These are phyloP conservation scores for Micractinium sp. DNA, from an alignment of 139 green algal genomes.

Conservation along the genomic window DNA sequence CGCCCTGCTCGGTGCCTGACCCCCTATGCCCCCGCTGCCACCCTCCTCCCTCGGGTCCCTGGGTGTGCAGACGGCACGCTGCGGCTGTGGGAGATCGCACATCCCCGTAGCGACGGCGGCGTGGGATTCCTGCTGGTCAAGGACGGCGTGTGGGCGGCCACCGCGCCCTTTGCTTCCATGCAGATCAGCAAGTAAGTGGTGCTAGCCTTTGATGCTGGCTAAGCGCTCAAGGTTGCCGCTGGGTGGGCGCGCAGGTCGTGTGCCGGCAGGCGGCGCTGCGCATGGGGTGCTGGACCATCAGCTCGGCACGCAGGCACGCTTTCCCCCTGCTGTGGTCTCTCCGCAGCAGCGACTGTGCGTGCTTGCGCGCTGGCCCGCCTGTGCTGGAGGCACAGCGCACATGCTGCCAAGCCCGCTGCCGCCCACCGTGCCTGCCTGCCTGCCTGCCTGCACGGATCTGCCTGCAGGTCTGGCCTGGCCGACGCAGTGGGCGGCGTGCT, in stretches of 20 bases:
- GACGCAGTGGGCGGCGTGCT: not conserved
- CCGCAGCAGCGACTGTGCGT: too few species aligned
- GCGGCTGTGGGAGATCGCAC: constrained; percentile 39
- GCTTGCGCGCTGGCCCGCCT: too few species aligned
- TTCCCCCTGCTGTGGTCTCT: too few species aligned
- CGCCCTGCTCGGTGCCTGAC: not conserved
- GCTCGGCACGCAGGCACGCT: too few species aligned
- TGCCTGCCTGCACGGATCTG: not conserved
- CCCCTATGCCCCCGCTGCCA: not conserved
- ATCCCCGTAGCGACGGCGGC: not conserved
- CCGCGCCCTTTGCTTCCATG: not conserved
- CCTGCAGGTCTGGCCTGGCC: constrained; percentile 29
- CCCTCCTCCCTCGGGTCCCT: not conserved
- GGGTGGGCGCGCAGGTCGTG: too few species aligned
- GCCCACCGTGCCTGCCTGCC: not conserved
- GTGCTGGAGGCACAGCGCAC: too few species aligned
- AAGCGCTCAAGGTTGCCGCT: too few species aligned
- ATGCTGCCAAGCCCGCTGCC: too few species aligned
- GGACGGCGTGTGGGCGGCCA: not conserved
- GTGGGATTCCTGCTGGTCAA: not conserved
- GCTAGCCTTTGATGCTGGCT: too few species aligned
- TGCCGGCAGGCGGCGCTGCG: too few species aligned
- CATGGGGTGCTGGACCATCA: too few species aligned
- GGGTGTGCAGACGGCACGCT: constrained; percentile 44
- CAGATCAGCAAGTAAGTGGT: constrained; percentile 33